phyloP scores from a whole-genome alignment of 2,329 filamentous ascomycete genomes.

The Phoma sp. region DNA sequence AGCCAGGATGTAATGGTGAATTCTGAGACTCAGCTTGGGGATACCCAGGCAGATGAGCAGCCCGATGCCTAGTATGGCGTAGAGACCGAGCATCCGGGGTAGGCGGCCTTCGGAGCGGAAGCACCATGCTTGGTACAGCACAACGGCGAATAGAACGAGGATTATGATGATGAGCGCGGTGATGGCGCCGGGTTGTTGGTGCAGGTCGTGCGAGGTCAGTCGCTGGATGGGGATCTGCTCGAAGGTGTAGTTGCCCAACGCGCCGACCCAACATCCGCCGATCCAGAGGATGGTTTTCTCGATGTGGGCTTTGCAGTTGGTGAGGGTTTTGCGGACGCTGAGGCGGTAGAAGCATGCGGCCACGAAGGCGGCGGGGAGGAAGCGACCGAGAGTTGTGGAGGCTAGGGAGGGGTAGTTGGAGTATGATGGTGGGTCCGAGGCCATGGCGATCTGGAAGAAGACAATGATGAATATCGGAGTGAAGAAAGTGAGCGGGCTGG shows the following conservation, averaged over 20 bases:
- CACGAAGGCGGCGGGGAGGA: slow-evolving; percentile 44
- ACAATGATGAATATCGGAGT: slow-evolving; percentile 35
- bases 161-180: slow-evolving; percentile 43
- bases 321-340: slow-evolving; percentile 36
- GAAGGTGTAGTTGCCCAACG: slow-evolving; percentile 42
- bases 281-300: slow-evolving; percentile 48
- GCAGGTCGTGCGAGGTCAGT: slow-evolving; percentile 44
- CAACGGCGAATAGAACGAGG: slow-evolving; percentile 33
- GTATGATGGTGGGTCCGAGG: slow-evolving; percentile 44
- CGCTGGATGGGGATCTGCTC: slow-evolving; percentile 45
- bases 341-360: slow-evolving; percentile 37
- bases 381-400: slow-evolving; percentile 39
- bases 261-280: slow-evolving; percentile 44
- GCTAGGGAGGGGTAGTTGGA: slow-evolving; percentile 38
- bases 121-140: slow-evolving; percentile 42
- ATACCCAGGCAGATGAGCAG: slow-evolving; percentile 76
- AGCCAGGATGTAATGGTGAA: slow-evolving; percentile 88
- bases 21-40: slow-evolving; percentile 84
- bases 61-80: slow-evolving; percentile 78
- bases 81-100: slow-evolving; percentile 77
- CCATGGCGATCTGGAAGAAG: slow-evolving; percentile 46
- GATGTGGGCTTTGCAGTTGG: slow-evolving; percentile 38
- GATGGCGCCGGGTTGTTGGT: slow-evolving; percentile 47
- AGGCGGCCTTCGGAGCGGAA: slow-evolving; percentile 55
- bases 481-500: slow-evolving; percentile 39